Evolutionary conservation across 2,329 filamentous ascomycete species (phyloP).

Genomic region (Aspergillus arachidicola): DNA sequence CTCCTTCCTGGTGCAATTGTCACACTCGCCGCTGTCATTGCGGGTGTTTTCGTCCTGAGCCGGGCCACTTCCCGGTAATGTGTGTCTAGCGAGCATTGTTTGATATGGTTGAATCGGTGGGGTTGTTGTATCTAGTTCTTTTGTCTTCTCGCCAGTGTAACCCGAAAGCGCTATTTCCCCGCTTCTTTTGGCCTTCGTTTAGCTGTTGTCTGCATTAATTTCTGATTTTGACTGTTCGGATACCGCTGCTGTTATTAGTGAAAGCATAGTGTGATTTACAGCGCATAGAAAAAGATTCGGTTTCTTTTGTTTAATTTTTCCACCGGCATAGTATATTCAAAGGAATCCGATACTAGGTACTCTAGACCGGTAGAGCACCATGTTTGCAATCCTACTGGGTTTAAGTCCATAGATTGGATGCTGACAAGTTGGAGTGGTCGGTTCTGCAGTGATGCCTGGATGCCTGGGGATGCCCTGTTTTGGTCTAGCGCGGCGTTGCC

Average conservation of each 20-base stretch:
- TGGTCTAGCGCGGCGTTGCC: constrained; percentile 22
- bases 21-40: constrained; percentile 90
- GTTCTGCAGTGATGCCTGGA: constrained; percentile 6
- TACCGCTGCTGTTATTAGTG: constrained; percentile 27
- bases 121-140: constrained; percentile 4
- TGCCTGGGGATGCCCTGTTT: constrained; percentile 16
- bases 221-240: constrained; percentile 24
- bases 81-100: neutral
- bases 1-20: constrained; percentile 92
- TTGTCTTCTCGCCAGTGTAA: constrained; percentile 4
- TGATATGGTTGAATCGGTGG: neutral
- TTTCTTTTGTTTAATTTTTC: neutral
- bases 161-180: constrained; percentile 1
- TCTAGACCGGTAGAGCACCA: neutral
- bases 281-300: constrained; percentile 2
- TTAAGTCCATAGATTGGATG: neutral
- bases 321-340: neutral
- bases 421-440: neutral
- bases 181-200: neutral
- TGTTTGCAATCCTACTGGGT: neutral
- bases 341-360: neutral
- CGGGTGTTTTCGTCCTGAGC: constrained; percentile 87
- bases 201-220: constrained; percentile 5
- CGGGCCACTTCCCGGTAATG: constrained; percentile 58
- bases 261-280: constrained; percentile 10